Conservation (phyloP, 371 early-diverging fungal species). For the Apophysomyces ossiformis region DNA sequence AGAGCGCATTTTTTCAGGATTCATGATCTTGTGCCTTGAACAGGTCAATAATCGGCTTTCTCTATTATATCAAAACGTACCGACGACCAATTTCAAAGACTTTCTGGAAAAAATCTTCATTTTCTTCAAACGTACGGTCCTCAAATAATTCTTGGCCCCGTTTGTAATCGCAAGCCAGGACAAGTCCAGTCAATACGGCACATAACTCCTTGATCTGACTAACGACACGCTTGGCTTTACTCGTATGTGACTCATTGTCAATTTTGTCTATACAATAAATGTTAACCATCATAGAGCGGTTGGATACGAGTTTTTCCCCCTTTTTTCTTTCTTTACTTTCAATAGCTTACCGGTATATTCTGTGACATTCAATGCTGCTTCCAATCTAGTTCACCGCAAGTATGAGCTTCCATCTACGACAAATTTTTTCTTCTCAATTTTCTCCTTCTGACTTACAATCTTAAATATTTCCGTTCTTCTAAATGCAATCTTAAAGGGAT, state of each 20-base stretch:
- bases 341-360: constrained; percentile 53
- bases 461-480: constrained; percentile 86
- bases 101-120: constrained; percentile 85
- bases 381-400: constrained; percentile 54
- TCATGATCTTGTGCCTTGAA: constrained; percentile 91
- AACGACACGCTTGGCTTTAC: constrained; percentile 89
- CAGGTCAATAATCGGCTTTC: not conserved
- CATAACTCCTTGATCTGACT: constrained; percentile 95
- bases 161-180: constrained; percentile 81
- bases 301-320: not conserved
- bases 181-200: constrained; percentile 89
- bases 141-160: constrained; percentile 89
- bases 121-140: constrained; percentile 83
- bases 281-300: no score
- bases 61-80: constrained; percentile 11
- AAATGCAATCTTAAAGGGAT: constrained; percentile 91
- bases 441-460: constrained; percentile 61
- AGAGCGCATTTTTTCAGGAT: constrained; percentile 95
- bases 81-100: constrained; percentile 97
- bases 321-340: not conserved
- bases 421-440: constrained; percentile 5
- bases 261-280: constrained; percentile 83
- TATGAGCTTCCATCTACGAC: no score
- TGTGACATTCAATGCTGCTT: constrained; percentile 92
- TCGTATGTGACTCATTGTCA: constrained; percentile 83